Base-by-base conservation (phyloP, 2,329 filamentous ascomycete species). In the Ophiostoma montium region DNA sequence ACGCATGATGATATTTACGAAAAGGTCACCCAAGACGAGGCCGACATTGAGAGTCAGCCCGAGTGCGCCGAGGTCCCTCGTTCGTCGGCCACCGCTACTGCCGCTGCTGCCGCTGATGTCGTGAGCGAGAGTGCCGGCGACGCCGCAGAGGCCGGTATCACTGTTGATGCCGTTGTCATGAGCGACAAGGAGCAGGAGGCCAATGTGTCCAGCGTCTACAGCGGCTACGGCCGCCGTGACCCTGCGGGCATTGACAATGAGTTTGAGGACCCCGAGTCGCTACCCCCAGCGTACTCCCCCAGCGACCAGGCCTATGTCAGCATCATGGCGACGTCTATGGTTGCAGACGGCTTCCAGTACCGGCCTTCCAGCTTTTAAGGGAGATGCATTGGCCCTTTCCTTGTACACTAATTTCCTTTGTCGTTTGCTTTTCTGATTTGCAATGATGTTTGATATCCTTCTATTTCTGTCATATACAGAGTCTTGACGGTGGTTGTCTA, bases 211-310 rank as follows among this genome's bases (percentile, higher is more conserved):
- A 31, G 48, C 38, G 32, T 38, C 32, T 36, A 51, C 32, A 36
- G 47, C 18, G 46, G 49, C 19, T 53, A 51, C 23, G 35, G 49
- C 21, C 42, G 43, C 2, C 47, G 47, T 27, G 49, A 51, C 21
- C 35, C 42, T 12, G 43, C 46, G 21, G 50, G 41, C 32, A 33
- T 46, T 6, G 49, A 45, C 31, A 50, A 49, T 7, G 54, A 55
- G 10, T 53, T 50, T 47, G 57, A 55, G n/a, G 59, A 62, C 33
- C 62, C 63, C 32, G 68, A 70, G 51, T 59, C 59, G 32, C 62
- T 70, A 7, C 70, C 70, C 3, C 70, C 70, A 0, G 61, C 69
- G 0, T 72, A 72, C 54, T 64, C 69, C 18, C 61, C 62, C 27
- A 56, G 13, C 21, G 23, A 18, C 39, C 16, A 42, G 15, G 39